Evolutionary conservation across 2,329 filamentous ascomycete genomes (phyloP).

Genomic region (Stagonosporopsis cucurbitacearum): DNA sequence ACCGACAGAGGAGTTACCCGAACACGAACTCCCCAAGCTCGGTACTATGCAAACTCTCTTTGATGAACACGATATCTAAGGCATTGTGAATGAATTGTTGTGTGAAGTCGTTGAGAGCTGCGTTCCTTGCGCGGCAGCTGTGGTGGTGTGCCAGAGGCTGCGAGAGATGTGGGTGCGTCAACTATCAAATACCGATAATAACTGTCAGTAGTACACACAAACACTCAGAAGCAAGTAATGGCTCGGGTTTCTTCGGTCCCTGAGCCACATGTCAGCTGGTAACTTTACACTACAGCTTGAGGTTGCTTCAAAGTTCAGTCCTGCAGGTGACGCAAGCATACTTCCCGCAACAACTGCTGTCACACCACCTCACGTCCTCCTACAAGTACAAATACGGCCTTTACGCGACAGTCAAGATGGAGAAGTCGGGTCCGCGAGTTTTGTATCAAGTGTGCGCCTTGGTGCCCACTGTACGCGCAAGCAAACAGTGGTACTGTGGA

Average conservation of each 20-base stretch:
- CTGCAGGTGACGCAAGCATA: conserved; percentile 1
- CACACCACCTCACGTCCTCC: neutral
- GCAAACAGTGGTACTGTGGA: conserved; percentile 13
- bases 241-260: neutral
- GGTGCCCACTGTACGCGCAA: conserved; percentile 2
- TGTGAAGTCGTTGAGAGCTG: neutral
- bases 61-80: neutral
- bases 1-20: neutral
- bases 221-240: neutral
- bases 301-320: neutral
- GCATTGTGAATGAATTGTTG: neutral
- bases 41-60: conserved; percentile 3
- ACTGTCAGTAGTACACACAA: neutral
- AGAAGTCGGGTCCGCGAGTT: neutral
- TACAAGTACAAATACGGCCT: neutral
- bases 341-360: neutral
- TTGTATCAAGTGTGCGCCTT: neutral
- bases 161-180: neutral
- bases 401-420: neutral
- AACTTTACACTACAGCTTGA: conserved; percentile 1
- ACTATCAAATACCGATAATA: too few relatives aligned
- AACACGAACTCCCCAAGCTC: neutral
- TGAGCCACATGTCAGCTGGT: neutral
- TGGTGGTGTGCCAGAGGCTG: neutral
- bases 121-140: neutral